Evolutionary conservation across 331 rosid species (phyloP), one percentile per base, ranked within the genome.

Genomic region (Malus hybrid): DNA sequence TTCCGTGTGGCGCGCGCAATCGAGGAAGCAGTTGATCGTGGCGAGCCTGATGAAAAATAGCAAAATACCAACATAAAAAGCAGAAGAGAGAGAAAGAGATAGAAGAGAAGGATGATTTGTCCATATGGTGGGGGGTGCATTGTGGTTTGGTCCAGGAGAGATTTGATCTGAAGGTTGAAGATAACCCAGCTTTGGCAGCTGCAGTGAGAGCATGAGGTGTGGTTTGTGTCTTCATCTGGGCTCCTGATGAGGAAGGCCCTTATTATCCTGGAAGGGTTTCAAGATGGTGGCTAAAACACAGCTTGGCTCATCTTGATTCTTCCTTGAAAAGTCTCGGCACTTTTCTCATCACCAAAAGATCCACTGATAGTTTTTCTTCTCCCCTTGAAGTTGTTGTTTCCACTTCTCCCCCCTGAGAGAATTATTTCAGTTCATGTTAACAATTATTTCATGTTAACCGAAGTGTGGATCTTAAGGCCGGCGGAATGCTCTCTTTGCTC

Each of bases 91-190:
- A 24, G 24, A 24, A 1, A 24, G 24, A 24, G 24, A 24, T 24
- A 24, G 24, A 24, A 24, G 24, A 24, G 24, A 24, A 24, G 1
- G 24, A 24, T 24, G 24, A 24, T 24, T 1, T 24, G 24, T 24
- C 24, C 24, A 24, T 24, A 24, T 24, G 87, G 93, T 75, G 93
- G 96, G 24, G 91, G 98, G 10, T 86, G 96, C 79, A 93, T 93
- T 84, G 88, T 93, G 81, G 96, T 93, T 36, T 93, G 98, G 98
- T 90, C 90, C 85, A 93, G 95, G 79, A 90, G 98, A 82, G 98
- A 93, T 90, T 1, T 24, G 24, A 24, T 24, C 93, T 93, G 86
- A 90, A 96, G 83, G 62, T 93, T 2, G 98, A 90, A 36, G 98
- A 93, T 81, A 93, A 93, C 73, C 93, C 98, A 18, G 98, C 98